Evolutionary conservation across 2,329 filamentous ascomycete genomes (phyloP).

Genomic region (Zelopaecilomyces penicillatus): DNA sequence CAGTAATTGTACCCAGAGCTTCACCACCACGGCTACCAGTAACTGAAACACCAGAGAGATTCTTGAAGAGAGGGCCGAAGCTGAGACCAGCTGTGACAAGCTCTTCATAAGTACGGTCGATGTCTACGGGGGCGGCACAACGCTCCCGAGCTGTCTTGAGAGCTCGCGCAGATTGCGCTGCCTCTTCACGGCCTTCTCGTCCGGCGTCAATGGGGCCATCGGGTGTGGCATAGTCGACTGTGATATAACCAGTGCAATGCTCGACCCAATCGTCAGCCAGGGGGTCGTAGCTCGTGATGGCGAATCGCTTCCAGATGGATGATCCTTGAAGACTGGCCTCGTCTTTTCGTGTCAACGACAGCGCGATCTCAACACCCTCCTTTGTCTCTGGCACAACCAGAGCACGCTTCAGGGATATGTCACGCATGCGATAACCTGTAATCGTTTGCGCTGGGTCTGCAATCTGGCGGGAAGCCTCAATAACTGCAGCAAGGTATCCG

Average conservation of each 20-base stretch:
- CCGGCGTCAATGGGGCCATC: slow-evolving; percentile 3
- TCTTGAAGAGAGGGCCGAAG: slow-evolving; percentile 9
- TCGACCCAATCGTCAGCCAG: slow-evolving; percentile 8
- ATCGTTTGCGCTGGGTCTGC: slow-evolving; percentile 5
- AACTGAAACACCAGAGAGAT: slow-evolving; percentile 1
- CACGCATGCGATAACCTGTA: slow-evolving; percentile 5
- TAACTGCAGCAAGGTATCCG: slow-evolving; percentile 27
- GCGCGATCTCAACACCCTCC: slow-evolving; percentile 11
- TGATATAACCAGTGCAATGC: slow-evolving; percentile 9
- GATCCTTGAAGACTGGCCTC: slow-evolving; percentile 8
- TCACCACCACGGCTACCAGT: slow-evolving; percentile 1
- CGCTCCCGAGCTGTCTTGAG: neutral
- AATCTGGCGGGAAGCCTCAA: slow-evolving; percentile 20
- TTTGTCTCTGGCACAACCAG: slow-evolving; percentile 10
- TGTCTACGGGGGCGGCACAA: slow-evolving; percentile 1
- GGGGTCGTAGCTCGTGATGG: slow-evolving; percentile 6
- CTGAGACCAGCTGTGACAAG: slow-evolving; percentile 6
- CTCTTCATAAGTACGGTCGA: slow-evolving; percentile 5
- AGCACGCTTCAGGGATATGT: slow-evolving; percentile 9
- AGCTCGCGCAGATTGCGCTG: neutral
- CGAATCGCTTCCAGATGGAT: slow-evolving; percentile 7
- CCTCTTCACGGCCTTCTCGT: slow-evolving; percentile 3
- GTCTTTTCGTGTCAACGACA: slow-evolving; percentile 4
- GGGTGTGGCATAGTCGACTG: slow-evolving; percentile 2
- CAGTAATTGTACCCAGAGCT: slow-evolving; percentile 2